phyloP scores from a whole-genome alignment of 2,329 filamentous ascomycete genomes.

The Phoma sp. region DNA sequence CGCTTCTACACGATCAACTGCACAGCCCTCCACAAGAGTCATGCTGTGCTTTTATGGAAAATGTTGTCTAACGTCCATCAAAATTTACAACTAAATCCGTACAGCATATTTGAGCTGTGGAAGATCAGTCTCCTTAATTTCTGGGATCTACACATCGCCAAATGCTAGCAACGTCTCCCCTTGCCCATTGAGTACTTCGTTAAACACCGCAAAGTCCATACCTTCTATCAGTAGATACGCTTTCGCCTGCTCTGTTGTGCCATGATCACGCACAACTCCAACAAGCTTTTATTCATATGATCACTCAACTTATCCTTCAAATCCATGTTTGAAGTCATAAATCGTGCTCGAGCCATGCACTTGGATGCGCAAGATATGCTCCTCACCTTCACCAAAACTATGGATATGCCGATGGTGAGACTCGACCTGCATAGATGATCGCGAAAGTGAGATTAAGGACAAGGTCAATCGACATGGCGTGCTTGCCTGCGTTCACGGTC shows the following conservation, averaged over 20 bases:
- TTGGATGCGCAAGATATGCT: constrained; percentile 23
- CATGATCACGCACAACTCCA: background rate
- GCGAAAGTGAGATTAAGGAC: constrained; percentile 23
- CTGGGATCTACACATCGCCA: no score
- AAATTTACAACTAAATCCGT: no score
- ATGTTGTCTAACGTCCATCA: no score
- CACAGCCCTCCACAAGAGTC: no score
- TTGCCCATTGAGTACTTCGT: background rate
- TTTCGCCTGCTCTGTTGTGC: background rate
- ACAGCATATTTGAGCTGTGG: no score
- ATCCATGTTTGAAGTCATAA: constrained; percentile 13
- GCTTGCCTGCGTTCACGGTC: constrained; percentile 27
- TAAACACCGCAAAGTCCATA: background rate
- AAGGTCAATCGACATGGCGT: constrained; percentile 24
- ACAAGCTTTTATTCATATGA: background rate
- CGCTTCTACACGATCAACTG: no score
- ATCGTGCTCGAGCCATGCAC: constrained; percentile 23
- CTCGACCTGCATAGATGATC: constrained; percentile 25
- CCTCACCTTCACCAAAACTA: constrained; percentile 17
- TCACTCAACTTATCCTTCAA: background rate
- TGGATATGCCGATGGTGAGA: constrained; percentile 26
- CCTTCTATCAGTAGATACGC: background rate
- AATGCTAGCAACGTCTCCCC: no score
- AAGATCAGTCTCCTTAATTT: no score
- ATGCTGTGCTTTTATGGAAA: no score